phyloP scores from a whole-genome alignment of 108 stramenopile genomes.

The Bacterosira constricta region DNA sequence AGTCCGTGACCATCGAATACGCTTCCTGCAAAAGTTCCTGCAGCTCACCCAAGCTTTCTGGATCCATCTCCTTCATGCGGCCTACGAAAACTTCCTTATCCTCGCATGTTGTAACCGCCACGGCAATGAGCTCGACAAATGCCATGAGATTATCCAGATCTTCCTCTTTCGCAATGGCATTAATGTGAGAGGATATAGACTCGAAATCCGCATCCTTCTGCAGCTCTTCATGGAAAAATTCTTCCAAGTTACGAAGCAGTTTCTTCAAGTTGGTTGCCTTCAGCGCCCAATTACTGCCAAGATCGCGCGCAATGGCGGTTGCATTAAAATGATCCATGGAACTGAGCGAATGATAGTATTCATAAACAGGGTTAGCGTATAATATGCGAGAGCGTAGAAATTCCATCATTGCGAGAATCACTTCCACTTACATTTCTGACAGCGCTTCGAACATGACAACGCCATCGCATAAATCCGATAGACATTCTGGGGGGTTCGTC shows the following conservation, averaged over 20 bases:
- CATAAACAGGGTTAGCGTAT: neutral
- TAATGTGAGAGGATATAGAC: slow-evolving; percentile 42
- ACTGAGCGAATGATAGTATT: slow-evolving; percentile 44
- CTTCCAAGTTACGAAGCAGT: slow-evolving; percentile 80
- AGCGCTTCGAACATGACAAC: slow-evolving; percentile 84
- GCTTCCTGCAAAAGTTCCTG: slow-evolving; percentile 76
- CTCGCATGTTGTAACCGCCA: slow-evolving; percentile 85
- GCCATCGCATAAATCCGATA: slow-evolving; percentile 77
- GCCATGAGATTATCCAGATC: slow-evolving; percentile 60
- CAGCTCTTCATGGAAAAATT: slow-evolving; percentile 74
- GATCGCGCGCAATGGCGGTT: slow-evolving; percentile 81
- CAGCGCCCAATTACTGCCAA: slow-evolving; percentile 86
- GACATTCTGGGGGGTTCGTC: slow-evolving; percentile 45
- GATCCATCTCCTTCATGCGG: slow-evolving; percentile 76
- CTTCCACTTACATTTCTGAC: slow-evolving; percentile 83
- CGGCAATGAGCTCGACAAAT: slow-evolving; percentile 80
- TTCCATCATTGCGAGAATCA: neutral
- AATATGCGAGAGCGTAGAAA: neutral
- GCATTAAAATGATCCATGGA: slow-evolving; percentile 82
- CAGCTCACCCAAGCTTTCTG: slow-evolving; percentile 68
- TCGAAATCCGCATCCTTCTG: slow-evolving; percentile 76
- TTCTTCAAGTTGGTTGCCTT: slow-evolving; percentile 85
- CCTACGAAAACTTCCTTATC: slow-evolving; percentile 68
- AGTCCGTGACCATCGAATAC: slow-evolving; percentile 56
- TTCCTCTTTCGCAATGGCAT: slow-evolving; percentile 50